Evolutionary conservation across 768 basidiomycete genomes (phyloP), one percentile per base, ranked within the genome.

Genomic region (Hygrophorus russula): DNA sequence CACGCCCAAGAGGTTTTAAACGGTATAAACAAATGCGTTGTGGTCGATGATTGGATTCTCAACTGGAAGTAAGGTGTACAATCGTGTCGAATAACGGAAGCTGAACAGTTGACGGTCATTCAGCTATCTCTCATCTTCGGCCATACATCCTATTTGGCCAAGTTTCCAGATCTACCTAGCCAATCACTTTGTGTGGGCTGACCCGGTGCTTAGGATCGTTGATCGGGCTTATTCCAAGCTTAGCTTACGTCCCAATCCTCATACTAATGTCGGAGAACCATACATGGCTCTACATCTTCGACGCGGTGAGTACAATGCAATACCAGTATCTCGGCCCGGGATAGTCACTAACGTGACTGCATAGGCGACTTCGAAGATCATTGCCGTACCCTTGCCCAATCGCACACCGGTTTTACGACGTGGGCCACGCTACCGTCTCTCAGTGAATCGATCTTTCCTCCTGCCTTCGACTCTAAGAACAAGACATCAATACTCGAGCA

Each of bases 221-320:
- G 53, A 62, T 28, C 57, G 68, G 15, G 56, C 67, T 5, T 60
- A 65, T 39, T 42, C 56, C 13, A 39, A 56, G 31, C 55, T 71
- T 5, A 54, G 58, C 30, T 57, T 71, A n/a, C 57, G 53, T 7
- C 42, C 51, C 14, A 46, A 54, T 7, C 41, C 52, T 12, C 39
- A 47, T n/a, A 51, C 47, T 17, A 40, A 46, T 2, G 49, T 56
- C 27, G 63, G 62, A 13, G 62, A 68, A 8, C 49, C 62, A 1
- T 73, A 71, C 50, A 64, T 71, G 46, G 68, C 70, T 4, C 55
- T 73, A n/a, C 69, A 73, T 47, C 55, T 73, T 13, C 64, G 68
- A 17, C 65, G 70, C 17, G 69, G 68, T 59, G 50, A n/a, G 51
- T 27, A 20, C 19, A 10, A 17, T 30, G 24, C 38, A 13, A 1